A percentile compares a stretch with the other conserved stretches of the same genome.
Conservation (phyloP, 2,329 filamentous ascomycete species). For the Escovopsis sp. region DNA sequence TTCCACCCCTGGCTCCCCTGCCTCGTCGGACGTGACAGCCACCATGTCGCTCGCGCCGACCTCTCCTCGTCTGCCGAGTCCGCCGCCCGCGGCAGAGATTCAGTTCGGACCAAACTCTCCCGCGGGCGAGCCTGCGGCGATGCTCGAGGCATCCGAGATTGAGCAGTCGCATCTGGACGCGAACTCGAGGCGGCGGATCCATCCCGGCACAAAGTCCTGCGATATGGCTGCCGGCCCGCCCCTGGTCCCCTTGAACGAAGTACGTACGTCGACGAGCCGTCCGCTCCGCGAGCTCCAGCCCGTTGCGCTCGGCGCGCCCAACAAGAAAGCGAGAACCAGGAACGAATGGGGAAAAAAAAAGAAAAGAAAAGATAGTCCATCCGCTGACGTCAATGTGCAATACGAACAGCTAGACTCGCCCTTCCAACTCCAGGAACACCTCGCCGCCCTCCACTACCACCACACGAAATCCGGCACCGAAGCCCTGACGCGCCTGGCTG, state of each 20-base stretch:
- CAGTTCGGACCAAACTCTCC: conserved; percentile 75
- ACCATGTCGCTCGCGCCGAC: conserved; percentile 50
- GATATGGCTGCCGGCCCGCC: conserved; percentile 91
- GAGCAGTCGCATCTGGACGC: conserved; percentile 52
- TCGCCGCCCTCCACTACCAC: conserved; percentile 79
- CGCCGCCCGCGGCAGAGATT: conserved; percentile 87
- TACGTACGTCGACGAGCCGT: conserved; percentile 19
- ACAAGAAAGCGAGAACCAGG: too few species aligned
- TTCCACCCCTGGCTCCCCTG: too few species aligned
- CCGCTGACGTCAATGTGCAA: conserved; percentile 6
- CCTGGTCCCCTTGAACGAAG: conserved; percentile 70
- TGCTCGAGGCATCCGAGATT: conserved; percentile 44
- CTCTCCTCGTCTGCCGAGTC: conserved; percentile 86
- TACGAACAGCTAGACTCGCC: conserved; percentile 71
- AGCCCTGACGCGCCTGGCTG: conserved; percentile 63
- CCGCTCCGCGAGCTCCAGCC: too few species aligned
- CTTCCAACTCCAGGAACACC: conserved; percentile 93
- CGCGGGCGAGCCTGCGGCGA: conserved; percentile 38
- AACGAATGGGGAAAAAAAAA: too few species aligned
- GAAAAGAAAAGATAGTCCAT: neutral
- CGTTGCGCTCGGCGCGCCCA: too few species aligned
- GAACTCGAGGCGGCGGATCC: conserved; percentile 70
- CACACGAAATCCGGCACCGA: conserved; percentile 54
- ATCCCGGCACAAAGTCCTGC: conserved; percentile 77
- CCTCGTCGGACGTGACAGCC: neutral